Conservation (phyloP, 2,329 filamentous ascomycete species). For the Penicillium sp. region DNA sequence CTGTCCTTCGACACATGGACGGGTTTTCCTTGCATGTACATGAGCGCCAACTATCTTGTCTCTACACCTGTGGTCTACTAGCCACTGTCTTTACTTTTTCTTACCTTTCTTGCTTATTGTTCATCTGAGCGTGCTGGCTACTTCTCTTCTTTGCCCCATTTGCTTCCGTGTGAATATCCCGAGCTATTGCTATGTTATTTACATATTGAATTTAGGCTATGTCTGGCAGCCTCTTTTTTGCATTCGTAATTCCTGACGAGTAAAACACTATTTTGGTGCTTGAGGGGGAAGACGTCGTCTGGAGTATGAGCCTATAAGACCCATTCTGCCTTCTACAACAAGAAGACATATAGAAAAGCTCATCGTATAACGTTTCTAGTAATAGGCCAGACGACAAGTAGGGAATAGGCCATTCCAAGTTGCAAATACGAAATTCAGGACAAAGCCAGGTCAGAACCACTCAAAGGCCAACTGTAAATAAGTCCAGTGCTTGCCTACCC, state of each 20-base stretch:
- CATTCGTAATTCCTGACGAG: background rate
- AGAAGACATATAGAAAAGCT: too few relatives aligned
- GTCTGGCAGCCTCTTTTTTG: background rate
- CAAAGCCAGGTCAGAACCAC: too few relatives aligned
- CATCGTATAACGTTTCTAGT: too few relatives aligned
- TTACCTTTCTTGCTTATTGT: slow-evolving; percentile 9
- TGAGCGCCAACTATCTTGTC: slow-evolving; percentile 19
- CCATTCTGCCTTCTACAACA: too few relatives aligned
- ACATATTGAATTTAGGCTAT: background rate
- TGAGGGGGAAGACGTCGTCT: too few relatives aligned
- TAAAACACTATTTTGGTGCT: background rate
- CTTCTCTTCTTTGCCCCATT: background rate
- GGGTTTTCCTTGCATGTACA: slow-evolving; percentile 19
- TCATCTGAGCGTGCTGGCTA: slow-evolving; percentile 1
- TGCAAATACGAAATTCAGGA: too few relatives aligned
- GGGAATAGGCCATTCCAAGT: too few relatives aligned
- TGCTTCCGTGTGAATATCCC: slow-evolving; percentile 1
- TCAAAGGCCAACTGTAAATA: too few relatives aligned
- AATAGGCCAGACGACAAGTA: too few relatives aligned
- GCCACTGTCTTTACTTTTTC: slow-evolving; percentile 2
- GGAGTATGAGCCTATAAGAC: too few relatives aligned
- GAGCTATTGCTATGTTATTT: background rate
- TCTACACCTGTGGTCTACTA: slow-evolving; percentile 8
- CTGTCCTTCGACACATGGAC: background rate
- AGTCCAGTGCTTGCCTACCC: too few relatives aligned